phyloP scores from a whole-genome alignment of 116 monocot genomes.

The Iris pallida region DNA sequence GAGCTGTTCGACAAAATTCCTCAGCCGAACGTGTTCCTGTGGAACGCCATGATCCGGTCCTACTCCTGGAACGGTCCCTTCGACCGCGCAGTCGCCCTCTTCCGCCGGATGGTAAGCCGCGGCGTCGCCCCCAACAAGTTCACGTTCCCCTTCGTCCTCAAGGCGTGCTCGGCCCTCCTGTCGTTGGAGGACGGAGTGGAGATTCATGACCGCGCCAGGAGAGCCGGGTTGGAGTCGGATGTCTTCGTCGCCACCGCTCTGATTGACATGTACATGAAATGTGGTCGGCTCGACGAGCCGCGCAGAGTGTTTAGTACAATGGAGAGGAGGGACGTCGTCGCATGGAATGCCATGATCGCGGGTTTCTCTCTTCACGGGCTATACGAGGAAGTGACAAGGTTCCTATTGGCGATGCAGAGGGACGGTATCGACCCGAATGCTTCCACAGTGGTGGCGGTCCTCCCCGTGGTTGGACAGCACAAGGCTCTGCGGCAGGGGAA shows the following conservation, averaged over 20 bases:
- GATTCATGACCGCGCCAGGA: conserved; percentile 44
- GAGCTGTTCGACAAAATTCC: conserved; percentile 48
- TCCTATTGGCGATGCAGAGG: conserved; percentile 50
- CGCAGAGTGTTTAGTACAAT: conserved; percentile 31
- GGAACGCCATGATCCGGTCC: conserved; percentile 69
- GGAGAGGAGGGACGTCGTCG: conserved; percentile 40
- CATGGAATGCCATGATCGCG: conserved; percentile 73
- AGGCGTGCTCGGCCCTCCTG: conserved; percentile 55
- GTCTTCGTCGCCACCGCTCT: conserved; percentile 65
- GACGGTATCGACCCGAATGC: conserved; percentile 29
- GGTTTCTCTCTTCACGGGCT: conserved; percentile 56
- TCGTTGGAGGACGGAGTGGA: conserved; percentile 38
- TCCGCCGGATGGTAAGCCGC: conserved; percentile 30
- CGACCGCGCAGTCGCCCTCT: conserved; percentile 37
- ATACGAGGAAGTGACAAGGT: conserved; percentile 28
- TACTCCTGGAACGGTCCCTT: conserved; percentile 60
- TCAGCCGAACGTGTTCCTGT: conserved; percentile 40
- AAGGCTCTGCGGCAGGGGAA: conserved; percentile 41
- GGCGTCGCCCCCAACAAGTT: conserved; percentile 57
- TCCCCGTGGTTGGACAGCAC: conserved; percentile 57
- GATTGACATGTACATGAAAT: conserved; percentile 78
- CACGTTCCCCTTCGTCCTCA: conserved; percentile 71
- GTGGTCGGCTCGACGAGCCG: conserved; percentile 38
- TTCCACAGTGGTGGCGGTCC: conserved; percentile 59
- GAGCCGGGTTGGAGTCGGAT: conserved; percentile 39